phyloP scores from a whole-genome alignment of 106 monocot genomes.

The Amphibolis antarctica region DNA sequence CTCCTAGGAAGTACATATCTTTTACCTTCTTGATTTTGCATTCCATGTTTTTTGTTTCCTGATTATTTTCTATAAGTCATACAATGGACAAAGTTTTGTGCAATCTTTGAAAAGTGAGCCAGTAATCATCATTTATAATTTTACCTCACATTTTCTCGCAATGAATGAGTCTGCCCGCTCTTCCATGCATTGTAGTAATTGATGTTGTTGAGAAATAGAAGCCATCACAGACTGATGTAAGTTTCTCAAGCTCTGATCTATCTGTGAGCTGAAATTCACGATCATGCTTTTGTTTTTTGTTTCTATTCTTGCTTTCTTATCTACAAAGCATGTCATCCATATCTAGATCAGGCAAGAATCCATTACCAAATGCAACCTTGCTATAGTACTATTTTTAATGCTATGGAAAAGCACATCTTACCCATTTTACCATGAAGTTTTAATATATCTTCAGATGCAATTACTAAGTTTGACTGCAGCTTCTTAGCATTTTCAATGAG shows the following conservation, averaged over 20 bases:
- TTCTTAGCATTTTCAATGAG: slow-evolving; percentile 42
- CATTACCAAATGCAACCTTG: neutral
- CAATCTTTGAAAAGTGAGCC: neutral
- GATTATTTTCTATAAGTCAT: slow-evolving; percentile 2
- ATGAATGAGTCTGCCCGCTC: slow-evolving; percentile 36
- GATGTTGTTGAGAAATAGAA: slow-evolving; percentile 45
- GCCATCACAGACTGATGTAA: slow-evolving; percentile 37
- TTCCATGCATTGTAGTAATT: slow-evolving; percentile 35
- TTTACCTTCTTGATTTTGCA: slow-evolving; percentile 37
- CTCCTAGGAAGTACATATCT: slow-evolving; percentile 32
- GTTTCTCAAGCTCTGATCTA: slow-evolving; percentile 39
- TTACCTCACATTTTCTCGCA: slow-evolving; percentile 48
- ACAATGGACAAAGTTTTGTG: neutral
- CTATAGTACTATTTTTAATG: neutral
- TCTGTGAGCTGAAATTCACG: slow-evolving; percentile 30
- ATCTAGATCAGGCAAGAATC: neutral
- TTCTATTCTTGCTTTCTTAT: slow-evolving; percentile 36
- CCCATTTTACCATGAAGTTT: slow-evolving; percentile 43
- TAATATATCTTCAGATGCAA: slow-evolving; percentile 32
- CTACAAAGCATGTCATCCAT: slow-evolving; percentile 12
- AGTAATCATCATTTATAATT: neutral
- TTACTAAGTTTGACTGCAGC: slow-evolving; percentile 33
- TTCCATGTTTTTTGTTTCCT: slow-evolving; percentile 40
- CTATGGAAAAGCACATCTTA: slow-evolving; percentile 3
- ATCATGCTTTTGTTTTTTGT: slow-evolving; percentile 37